A percentile compares a stretch with the other conserved stretches of the same genome.
Conservation (phyloP, 306 rosid genomes). For the Fragaria ananassa region DNA sequence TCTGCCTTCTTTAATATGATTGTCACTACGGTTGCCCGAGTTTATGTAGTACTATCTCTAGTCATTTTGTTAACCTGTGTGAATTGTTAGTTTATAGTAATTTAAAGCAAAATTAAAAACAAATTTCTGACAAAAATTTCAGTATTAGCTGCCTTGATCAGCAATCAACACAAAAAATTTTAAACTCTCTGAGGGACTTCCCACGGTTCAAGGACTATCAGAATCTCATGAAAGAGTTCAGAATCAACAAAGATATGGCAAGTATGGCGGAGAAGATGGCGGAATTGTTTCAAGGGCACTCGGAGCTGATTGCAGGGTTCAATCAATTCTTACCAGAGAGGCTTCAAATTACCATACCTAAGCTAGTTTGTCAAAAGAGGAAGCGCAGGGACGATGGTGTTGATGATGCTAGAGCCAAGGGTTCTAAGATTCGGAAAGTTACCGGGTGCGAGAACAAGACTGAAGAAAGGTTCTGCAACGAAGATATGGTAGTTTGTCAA, state of each 20-base stretch:
- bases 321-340: conserved; percentile 90
- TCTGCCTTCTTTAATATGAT: not conserved
- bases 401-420: not conserved
- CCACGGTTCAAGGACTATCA: not conserved
- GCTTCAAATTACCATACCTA: conserved; percentile 63
- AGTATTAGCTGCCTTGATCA: not conserved
- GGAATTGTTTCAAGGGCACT: conserved; percentile 72
- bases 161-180: not conserved
- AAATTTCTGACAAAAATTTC: too few species aligned
- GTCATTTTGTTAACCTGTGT: not conserved
- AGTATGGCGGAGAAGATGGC: conserved; percentile 76
- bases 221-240: conserved; percentile 84
- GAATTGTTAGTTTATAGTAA: too few species aligned
- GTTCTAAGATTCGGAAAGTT: not conserved
- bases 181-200: not conserved
- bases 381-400: not conserved
- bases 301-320: conserved; percentile 75
- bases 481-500: not conserved
- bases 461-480: not conserved
- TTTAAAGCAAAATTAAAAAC: too few species aligned
- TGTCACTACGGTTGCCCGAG: not conserved
- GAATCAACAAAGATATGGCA: conserved; percentile 44
- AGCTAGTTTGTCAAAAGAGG: not conserved
- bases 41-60: not conserved
- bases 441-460: not conserved